Conservation (phyloP, 2,329 filamentous ascomycete genomes). For the Clarireedia paspali region DNA sequence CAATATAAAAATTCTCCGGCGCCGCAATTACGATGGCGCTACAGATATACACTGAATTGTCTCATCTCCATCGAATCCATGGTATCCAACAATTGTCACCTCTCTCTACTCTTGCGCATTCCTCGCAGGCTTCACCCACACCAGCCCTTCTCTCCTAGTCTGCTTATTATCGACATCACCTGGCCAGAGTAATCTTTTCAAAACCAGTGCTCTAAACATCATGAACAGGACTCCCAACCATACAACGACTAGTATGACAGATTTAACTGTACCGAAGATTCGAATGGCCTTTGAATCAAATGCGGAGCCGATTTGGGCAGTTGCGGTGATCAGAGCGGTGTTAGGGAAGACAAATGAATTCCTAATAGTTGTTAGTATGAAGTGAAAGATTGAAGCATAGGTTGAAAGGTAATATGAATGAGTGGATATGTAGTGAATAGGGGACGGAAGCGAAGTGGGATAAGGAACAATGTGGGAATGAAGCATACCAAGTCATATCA, state of each 20-base stretch:
- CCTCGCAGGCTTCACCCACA: conserved; percentile 2
- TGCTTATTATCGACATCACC: conserved; percentile 28
- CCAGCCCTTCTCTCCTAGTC: no score
- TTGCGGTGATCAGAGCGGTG: conserved; percentile 49
- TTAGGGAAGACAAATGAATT: conserved; percentile 55
- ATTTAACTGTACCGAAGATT: conserved; percentile 61
- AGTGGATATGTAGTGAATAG: no score
- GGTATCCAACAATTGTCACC: not conserved
- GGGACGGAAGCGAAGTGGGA: no score
- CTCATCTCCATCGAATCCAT: not conserved
- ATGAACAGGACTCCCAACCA: conserved; percentile 62
- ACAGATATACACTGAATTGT: no score
- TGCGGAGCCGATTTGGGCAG: conserved; percentile 59
- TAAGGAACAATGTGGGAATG: not conserved
- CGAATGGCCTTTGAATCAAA: conserved; percentile 52
- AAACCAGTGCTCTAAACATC: conserved; percentile 62
- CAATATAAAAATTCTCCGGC: no score
- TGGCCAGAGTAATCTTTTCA: conserved; percentile 68
- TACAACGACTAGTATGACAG: conserved; percentile 54
- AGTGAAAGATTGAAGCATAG: not conserved
- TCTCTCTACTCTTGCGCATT: conserved; percentile 11
- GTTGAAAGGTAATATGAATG: not conserved
- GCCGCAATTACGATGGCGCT: no score
- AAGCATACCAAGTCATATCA: conserved; percentile 64
- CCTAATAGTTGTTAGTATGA: conserved; percentile 33